A percentile compares a stretch with the other conserved stretches of the same genome.
Conservation (phyloP, 768 basidiomycete species). For the Candolleomyces aberdarensis region DNA sequence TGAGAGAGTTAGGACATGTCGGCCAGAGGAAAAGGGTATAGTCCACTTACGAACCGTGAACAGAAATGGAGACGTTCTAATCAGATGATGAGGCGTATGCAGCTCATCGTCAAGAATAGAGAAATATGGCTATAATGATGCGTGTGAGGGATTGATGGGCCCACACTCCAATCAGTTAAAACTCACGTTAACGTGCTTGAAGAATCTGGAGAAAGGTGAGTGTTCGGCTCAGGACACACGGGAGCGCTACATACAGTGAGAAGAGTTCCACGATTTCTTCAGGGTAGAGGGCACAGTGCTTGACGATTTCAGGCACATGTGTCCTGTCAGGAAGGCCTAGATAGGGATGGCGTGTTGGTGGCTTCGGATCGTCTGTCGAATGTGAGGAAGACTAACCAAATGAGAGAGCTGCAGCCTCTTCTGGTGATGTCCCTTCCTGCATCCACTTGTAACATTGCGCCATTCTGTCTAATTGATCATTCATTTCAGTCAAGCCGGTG, state of each 20-base stretch:
- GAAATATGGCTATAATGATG: slow-evolving; percentile 44
- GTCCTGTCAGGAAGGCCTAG: slow-evolving; percentile 17
- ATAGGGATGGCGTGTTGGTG: too few species aligned
- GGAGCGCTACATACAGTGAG: slow-evolving; percentile 32
- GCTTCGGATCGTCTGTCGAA: background rate
- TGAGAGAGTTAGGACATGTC: background rate
- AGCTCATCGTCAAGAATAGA: slow-evolving; percentile 55
- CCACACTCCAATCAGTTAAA: slow-evolving; percentile 8
- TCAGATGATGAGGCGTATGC: slow-evolving; percentile 50
- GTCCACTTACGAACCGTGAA: slow-evolving; percentile 55
- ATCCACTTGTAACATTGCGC: slow-evolving; percentile 17
- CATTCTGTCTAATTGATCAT: background rate
- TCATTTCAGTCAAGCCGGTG: background rate
- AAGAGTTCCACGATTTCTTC: slow-evolving; percentile 52
- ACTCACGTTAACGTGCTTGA: slow-evolving; percentile 50
- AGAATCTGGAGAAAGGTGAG: slow-evolving; percentile 35
- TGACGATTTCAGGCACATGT: slow-evolving; percentile 43
- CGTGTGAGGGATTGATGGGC: slow-evolving; percentile 21
- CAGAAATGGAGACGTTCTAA: slow-evolving; percentile 54
- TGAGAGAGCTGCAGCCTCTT: slow-evolving; percentile 31
- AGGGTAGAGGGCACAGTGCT: slow-evolving; percentile 45
- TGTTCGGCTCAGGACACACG: background rate
- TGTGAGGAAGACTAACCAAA: slow-evolving; percentile 30
- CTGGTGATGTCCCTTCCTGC: slow-evolving; percentile 31
- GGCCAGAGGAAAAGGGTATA: background rate